A percentile compares a stretch with the other conserved stretches of the same genome.
These are phyloP conservation scores for Arthroderma uncinatum DNA, from an alignment of 2,329 filamentous ascomycete genomes.

Conservation along the genomic window DNA sequence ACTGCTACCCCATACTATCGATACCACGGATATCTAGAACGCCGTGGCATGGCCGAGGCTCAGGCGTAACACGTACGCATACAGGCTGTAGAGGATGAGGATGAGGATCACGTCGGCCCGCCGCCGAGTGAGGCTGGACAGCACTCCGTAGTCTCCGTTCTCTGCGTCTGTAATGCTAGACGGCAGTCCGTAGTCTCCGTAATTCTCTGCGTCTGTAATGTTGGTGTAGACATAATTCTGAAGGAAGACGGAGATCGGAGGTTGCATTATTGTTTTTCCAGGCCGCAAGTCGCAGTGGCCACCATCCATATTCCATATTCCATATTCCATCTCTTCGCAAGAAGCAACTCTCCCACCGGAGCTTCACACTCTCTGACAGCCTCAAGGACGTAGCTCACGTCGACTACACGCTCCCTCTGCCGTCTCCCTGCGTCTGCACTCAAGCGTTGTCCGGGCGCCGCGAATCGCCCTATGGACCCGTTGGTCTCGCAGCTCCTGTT, in stretches of 20 bases:
- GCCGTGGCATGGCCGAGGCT: no score
- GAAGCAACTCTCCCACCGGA: not conserved
- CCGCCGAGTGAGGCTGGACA: no score
- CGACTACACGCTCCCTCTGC: not conserved
- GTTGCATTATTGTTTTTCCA: conserved; percentile 2
- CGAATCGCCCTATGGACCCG: not conserved
- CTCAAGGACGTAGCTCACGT: not conserved
- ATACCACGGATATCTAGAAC: not conserved
- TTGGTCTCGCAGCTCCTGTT: not conserved
- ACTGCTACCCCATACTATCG: not conserved
- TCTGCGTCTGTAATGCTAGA: no score
- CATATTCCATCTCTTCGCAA: not conserved
- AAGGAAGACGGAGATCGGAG: not conserved
- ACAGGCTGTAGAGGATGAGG: no score
- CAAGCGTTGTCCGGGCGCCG: not conserved
- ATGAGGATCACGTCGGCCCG: not conserved
- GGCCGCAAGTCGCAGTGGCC: conserved; percentile 1
- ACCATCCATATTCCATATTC: not conserved
- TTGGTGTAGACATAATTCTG: no score
- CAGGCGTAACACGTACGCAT: no score
- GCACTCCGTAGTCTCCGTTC: no score
- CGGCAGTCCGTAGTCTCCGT: no score
- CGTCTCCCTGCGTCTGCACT: not conserved
- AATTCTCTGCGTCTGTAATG: no score
- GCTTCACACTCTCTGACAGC: not conserved